Conservation (phyloP, 2,329 filamentous ascomycete genomes). For the Grosmannia huntii region DNA sequence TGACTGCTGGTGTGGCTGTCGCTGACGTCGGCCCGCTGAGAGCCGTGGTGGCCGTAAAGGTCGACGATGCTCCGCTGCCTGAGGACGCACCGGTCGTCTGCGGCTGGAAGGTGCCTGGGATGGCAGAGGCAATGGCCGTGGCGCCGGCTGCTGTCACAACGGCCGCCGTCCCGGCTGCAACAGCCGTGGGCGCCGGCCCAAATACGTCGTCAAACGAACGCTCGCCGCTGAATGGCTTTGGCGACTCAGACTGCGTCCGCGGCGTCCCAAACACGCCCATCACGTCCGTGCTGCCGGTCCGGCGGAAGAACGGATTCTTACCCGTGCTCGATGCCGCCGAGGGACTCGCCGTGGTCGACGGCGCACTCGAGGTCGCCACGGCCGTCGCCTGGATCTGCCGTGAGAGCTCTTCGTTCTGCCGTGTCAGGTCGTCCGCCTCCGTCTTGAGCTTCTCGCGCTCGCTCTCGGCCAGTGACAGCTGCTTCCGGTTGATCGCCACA, state of each 20-base stretch:
- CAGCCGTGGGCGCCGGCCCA: constrained; percentile 40
- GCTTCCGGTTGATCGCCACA: constrained; percentile 97
- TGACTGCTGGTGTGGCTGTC: constrained; percentile 41
- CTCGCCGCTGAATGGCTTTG: constrained; percentile 39
- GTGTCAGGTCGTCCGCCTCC: constrained; percentile 59
- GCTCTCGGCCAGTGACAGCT: constrained; percentile 75
- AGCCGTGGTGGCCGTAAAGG: constrained; percentile 31
- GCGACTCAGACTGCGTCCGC: constrained; percentile 4
- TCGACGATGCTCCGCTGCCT: constrained; percentile 38
- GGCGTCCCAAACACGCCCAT: constrained; percentile 40
- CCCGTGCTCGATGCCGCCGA: constrained; percentile 55
- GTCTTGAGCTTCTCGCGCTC: constrained; percentile 79
- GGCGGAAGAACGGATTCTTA: constrained; percentile 92
- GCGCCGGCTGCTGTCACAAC: constrained; percentile 19
- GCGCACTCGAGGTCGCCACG: constrained; percentile 16
- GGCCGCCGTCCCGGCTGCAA: neutral
- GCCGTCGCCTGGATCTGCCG: constrained; percentile 26
- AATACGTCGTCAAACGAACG: constrained; percentile 80
- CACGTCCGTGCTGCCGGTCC: constrained; percentile 48
- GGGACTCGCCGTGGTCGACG: constrained; percentile 47
- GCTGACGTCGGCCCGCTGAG: constrained; percentile 40
- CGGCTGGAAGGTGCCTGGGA: constrained; percentile 42
- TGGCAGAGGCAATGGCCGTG: neutral
- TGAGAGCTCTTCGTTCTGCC: constrained; percentile 45
- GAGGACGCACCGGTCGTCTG: constrained; percentile 46